A percentile compares a stretch with the other conserved stretches of the same genome.
Conservation (phyloP, 1,139 yeast species). For the Debaryomyces singareniensis region DNA sequence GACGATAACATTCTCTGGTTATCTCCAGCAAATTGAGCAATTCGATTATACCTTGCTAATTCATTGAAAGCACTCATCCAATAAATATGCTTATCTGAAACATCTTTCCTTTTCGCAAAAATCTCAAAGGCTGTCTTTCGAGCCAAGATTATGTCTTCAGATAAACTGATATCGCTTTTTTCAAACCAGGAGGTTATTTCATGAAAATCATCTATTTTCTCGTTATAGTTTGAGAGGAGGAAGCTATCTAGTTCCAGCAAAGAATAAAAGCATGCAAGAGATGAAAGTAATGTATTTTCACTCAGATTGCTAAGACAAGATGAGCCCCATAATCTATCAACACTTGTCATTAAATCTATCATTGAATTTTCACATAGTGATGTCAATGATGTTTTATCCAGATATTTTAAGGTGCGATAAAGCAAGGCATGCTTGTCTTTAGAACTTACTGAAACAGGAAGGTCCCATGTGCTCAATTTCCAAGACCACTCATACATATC, state of each 20-base stretch:
- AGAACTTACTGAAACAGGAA: constrained; percentile 47
- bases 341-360: constrained; percentile 21
- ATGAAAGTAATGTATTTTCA: too few species aligned
- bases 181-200: constrained; percentile 32
- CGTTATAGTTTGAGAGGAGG: too few species aligned
- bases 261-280: constrained; percentile 29
- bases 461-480: constrained; percentile 69
- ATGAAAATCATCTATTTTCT: constrained; percentile 7
- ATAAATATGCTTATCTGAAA: too few species aligned
- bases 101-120: constrained; percentile 4
- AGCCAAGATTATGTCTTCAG: constrained; percentile 37
- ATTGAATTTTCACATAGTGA: constrained; percentile 37
- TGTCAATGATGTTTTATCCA: too few species aligned
- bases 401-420: too few species aligned
- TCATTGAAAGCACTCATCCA: constrained; percentile 28
- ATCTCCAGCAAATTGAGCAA: constrained; percentile 28
- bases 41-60: constrained; percentile 31
- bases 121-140: constrained; percentile 31
- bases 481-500: constrained; percentile 48
- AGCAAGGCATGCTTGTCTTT: too few species aligned
- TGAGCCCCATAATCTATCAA: too few species aligned
- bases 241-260: too few species aligned
- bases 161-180: constrained; percentile 21
- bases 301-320: too few species aligned
- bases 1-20: constrained; percentile 47